phyloP scores from a whole-genome alignment of 164 flowering plant species.

The Annona squamosa region DNA sequence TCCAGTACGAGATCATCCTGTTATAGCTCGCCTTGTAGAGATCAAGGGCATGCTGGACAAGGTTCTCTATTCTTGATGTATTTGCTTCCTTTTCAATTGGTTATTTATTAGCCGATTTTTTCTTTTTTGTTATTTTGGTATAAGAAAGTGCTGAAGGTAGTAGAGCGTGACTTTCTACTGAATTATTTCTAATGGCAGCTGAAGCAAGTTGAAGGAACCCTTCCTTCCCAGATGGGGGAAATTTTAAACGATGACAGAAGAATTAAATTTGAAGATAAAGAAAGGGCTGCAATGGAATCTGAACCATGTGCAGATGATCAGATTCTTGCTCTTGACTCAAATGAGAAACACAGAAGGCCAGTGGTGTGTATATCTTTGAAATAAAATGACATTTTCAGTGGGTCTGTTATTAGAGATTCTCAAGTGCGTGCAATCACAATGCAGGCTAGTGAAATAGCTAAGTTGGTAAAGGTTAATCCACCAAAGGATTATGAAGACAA shows the following conservation, averaged over 20 bases:
- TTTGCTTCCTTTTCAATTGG: neutral
- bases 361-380: conserved; percentile 23
- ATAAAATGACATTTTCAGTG: neutral
- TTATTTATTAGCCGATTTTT: neutral
- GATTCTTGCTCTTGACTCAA: conserved; percentile 4
- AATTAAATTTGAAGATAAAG: conserved; percentile 19
- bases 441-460: conserved; percentile 25
- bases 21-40: conserved; percentile 73
- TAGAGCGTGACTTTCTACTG: conserved; percentile 6
- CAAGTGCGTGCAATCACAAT: conserved; percentile 1
- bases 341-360: conserved; percentile 18
- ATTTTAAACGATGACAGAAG: conserved; percentile 23
- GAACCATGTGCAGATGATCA: conserved; percentile 15
- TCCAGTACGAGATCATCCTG: conserved; percentile 89
- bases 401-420: neutral
- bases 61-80: conserved; percentile 31
- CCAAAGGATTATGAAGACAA: conserved; percentile 18
- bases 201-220: conserved; percentile 61
- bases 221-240: conserved; percentile 55
- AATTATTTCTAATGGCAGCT: conserved; percentile 31
- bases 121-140: neutral
- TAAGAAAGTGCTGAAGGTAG: neutral
- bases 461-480: conserved; percentile 19
- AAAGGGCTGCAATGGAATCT: conserved; percentile 16
- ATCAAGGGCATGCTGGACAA: conserved; percentile 66